phyloP scores from a whole-genome alignment of 2,329 filamentous ascomycete genomes.

The Tolypocladium endophyticum region DNA sequence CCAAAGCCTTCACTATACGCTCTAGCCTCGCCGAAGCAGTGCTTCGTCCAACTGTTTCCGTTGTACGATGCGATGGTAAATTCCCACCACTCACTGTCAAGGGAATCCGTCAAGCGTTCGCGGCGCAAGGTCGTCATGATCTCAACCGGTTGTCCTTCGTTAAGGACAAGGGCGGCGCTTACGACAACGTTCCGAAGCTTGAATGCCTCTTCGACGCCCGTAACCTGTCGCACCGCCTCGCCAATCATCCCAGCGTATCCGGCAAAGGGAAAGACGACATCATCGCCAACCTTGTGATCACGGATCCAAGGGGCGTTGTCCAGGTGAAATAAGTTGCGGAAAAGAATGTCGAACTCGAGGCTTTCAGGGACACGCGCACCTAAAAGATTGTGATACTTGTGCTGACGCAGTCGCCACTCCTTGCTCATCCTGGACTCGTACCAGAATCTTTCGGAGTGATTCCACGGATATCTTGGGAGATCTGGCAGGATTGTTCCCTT shows the following conservation, averaged over 20 bases:
- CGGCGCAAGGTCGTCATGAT: slow-evolving; percentile 19
- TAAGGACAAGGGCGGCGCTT: slow-evolving; percentile 19
- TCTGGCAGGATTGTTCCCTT: background rate
- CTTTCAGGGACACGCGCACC: slow-evolving; percentile 8
- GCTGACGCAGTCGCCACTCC: slow-evolving; percentile 2
- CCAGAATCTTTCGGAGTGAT: slow-evolving; percentile 6
- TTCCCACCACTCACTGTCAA: slow-evolving; percentile 18
- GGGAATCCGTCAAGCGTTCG: slow-evolving; percentile 10
- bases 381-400: slow-evolving; percentile 7
- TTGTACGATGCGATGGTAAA: slow-evolving; percentile 16
- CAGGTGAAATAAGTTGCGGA: slow-evolving; percentile 10
- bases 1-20: background rate
- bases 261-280: slow-evolving; percentile 29
- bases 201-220: slow-evolving; percentile 8
- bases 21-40: background rate
- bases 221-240: slow-evolving; percentile 12
- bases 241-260: slow-evolving; percentile 22
- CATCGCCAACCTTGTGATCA: slow-evolving; percentile 31
- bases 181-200: slow-evolving; percentile 17
- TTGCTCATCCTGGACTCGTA: slow-evolving; percentile 3
- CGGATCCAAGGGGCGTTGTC: slow-evolving; percentile 25
- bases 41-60: slow-evolving; percentile 11
- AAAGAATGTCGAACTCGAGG: slow-evolving; percentile 6
- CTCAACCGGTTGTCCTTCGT: slow-evolving; percentile 13
- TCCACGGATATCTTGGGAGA: slow-evolving; percentile 9